phyloP scores from a whole-genome alignment of 495 filamentous ascomycete genomes.

The Platismatia glauca region DNA sequence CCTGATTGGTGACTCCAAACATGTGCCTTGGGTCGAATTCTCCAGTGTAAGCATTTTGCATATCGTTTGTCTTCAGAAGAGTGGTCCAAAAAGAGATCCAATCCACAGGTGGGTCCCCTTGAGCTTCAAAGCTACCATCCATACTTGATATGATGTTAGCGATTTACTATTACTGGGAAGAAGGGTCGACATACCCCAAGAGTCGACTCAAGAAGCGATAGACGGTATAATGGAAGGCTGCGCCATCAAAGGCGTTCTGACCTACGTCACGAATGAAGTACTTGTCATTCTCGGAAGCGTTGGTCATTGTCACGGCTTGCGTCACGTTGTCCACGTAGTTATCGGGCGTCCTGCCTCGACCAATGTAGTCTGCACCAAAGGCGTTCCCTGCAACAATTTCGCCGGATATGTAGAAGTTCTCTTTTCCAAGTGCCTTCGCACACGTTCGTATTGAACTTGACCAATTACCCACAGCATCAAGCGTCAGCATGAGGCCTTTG shows the following conservation, averaged over 20 bases:
- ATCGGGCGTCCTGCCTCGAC: slow-evolving; percentile 52
- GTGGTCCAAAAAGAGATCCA: slow-evolving; percentile 38
- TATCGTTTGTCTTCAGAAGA: slow-evolving; percentile 38
- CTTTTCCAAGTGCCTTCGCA: slow-evolving; percentile 46
- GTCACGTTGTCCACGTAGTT: slow-evolving; percentile 40
- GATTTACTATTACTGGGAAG: neutral
- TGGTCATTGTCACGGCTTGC: slow-evolving; percentile 40
- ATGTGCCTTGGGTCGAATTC: slow-evolving; percentile 44
- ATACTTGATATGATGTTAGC: slow-evolving; percentile 34
- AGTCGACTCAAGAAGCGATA: slow-evolving; percentile 61
- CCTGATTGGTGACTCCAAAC: slow-evolving; percentile 44
- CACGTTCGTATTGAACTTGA: slow-evolving; percentile 47
- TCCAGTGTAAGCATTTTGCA: slow-evolving; percentile 42
- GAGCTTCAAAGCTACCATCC: slow-evolving; percentile 38
- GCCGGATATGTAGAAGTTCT: slow-evolving; percentile 57
- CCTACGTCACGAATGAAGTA: slow-evolving; percentile 50
- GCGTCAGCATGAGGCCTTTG: slow-evolving; percentile 57
- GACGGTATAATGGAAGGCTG: slow-evolving; percentile 64
- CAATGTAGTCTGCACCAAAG: slow-evolving; percentile 57
- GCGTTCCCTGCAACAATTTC: slow-evolving; percentile 58
- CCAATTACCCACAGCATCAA: slow-evolving; percentile 54
- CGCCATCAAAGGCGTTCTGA: slow-evolving; percentile 52
- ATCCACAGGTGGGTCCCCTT: slow-evolving; percentile 34
- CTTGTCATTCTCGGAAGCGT: slow-evolving; percentile 32
- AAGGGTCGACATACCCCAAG: slow-evolving; percentile 33